Evolutionary conservation across 208 protist species (phyloP).

Genomic region (Herpetomonas tarakana): DNA sequence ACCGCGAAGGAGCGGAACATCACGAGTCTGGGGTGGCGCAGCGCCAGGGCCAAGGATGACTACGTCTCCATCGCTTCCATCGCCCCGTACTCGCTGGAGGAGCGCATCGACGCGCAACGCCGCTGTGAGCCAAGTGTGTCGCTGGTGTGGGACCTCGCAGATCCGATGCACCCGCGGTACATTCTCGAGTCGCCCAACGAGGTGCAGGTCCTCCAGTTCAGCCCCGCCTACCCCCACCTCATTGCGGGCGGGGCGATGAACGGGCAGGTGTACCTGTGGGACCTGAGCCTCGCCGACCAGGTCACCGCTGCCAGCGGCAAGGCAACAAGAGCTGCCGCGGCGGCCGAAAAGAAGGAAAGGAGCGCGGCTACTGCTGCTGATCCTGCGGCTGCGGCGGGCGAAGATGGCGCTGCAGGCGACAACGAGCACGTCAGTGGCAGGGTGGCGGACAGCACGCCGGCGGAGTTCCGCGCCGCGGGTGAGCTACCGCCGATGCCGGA

Average conservation of each 20-base stretch:
- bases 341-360: not conserved
- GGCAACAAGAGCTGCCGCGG: not conserved
- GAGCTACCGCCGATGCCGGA: slow-evolving; percentile 72
- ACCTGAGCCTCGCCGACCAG: slow-evolving; percentile 56
- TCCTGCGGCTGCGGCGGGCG: slow-evolving; percentile 6
- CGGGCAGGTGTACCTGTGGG: slow-evolving; percentile 90
- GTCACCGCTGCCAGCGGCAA: slow-evolving; percentile 17
- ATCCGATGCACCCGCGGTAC: slow-evolving; percentile 89
- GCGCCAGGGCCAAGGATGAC: slow-evolving; percentile 55
- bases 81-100: slow-evolving; percentile 43
- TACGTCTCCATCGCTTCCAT: slow-evolving; percentile 82
- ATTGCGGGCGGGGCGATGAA: slow-evolving; percentile 86
- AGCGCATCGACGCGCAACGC: slow-evolving; percentile 71
- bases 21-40: slow-evolving; percentile 79
- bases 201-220: slow-evolving; percentile 88
- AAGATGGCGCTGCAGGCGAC: not conserved
- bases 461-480: slow-evolving; percentile 43
- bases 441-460: slow-evolving; percentile 7
- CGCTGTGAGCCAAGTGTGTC: slow-evolving; percentile 71
- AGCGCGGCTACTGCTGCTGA: not conserved
- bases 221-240: slow-evolving; percentile 71
- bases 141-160: slow-evolving; percentile 87
- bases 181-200: slow-evolving; percentile 86
- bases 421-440: slow-evolving; percentile 4
- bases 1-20: slow-evolving; percentile 76